These are phyloP conservation scores for Exophiala mesophila DNA, from an alignment of 2,329 filamentous ascomycete species.

Conservation along the genomic window DNA sequence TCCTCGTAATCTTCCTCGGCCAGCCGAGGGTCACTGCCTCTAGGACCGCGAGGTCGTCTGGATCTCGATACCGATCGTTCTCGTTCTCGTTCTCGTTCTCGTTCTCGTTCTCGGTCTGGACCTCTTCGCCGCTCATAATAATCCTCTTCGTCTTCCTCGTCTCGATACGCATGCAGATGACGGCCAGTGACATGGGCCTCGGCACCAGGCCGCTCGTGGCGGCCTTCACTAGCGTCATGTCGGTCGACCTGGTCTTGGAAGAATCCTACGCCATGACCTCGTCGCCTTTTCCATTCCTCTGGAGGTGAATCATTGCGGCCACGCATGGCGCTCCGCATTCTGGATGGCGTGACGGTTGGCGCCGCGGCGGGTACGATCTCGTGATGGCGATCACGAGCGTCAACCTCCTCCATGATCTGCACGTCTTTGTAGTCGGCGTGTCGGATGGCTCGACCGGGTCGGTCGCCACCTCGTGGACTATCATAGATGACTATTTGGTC, in stretches of 20 bases:
- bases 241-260: slow-evolving; percentile 17
- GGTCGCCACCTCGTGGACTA: neutral
- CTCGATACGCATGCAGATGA: slow-evolving; percentile 14
- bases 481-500: slow-evolving; percentile 16
- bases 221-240: slow-evolving; percentile 22
- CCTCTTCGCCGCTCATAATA: neutral
- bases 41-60: neutral
- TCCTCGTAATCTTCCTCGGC: slow-evolving; percentile 22
- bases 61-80: slow-evolving; percentile 24
- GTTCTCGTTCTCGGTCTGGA: neutral
- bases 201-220: slow-evolving; percentile 22
- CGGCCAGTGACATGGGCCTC: slow-evolving; percentile 20
- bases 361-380: slow-evolving; percentile 11
- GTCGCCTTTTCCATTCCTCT: slow-evolving; percentile 5
- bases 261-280: slow-evolving; percentile 20
- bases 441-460: slow-evolving; percentile 7
- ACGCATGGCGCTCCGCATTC: slow-evolving; percentile 14
- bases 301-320: slow-evolving; percentile 16
- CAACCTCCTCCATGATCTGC: slow-evolving; percentile 19
- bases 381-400: slow-evolving; percentile 11
- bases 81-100: slow-evolving; percentile 30
- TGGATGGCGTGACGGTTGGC: slow-evolving; percentile 4
- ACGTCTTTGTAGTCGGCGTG: slow-evolving; percentile 17
- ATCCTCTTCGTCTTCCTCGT: slow-evolving; percentile 9
- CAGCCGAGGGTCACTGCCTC: slow-evolving; percentile 28